These are phyloP conservation scores for Phytopythium mirpurense DNA, from an alignment of 352 stramenopile genomes.

Conservation along the genomic window DNA sequence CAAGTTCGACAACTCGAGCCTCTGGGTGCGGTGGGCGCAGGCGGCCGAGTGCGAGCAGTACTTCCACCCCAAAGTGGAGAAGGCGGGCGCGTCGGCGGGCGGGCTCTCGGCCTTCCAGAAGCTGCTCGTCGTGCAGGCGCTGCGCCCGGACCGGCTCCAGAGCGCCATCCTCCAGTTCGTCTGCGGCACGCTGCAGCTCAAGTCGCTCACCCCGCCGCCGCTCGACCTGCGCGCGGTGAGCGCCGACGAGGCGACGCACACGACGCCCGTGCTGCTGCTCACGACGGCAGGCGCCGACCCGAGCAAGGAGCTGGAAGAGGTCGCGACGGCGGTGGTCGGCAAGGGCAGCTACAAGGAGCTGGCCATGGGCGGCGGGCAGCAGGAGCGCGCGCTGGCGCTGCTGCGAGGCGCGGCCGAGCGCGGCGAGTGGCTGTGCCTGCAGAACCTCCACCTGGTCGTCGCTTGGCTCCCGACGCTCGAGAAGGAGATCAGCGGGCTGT, in stretches of 20 bases:
- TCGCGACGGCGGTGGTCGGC: conserved; percentile 80
- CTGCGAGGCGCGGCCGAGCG: conserved; percentile 69
- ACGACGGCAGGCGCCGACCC: conserved; percentile 92
- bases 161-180: conserved; percentile 90
- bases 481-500: conserved; percentile 82
- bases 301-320: conserved; percentile 91
- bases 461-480: conserved; percentile 91
- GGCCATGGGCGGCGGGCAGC: conserved; percentile 93
- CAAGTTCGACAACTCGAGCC: conserved; percentile 76
- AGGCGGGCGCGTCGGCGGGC: conserved; percentile 23
- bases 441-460: conserved; percentile 95
- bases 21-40: conserved; percentile 90
- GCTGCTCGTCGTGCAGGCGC: conserved; percentile 88
- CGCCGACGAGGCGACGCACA: conserved; percentile 61
- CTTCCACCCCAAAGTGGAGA: conserved; percentile 89
- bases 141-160: conserved; percentile 88
- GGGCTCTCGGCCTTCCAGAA: conserved; percentile 89
- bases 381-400: conserved; percentile 87
- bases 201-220: conserved; percentile 80
- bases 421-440: conserved; percentile 94
- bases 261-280: conserved; percentile 87
- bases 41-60: conserved; percentile 85
- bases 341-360: conserved; percentile 90
- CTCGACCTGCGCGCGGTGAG: conserved; percentile 73
- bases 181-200: conserved; percentile 81